A percentile compares a stretch with the other conserved stretches of the same genome.
These are phyloP conservation scores for Ophidiomyces ophidiicola DNA, from an alignment of 2,329 filamentous ascomycete species.

Conservation along the genomic window DNA sequence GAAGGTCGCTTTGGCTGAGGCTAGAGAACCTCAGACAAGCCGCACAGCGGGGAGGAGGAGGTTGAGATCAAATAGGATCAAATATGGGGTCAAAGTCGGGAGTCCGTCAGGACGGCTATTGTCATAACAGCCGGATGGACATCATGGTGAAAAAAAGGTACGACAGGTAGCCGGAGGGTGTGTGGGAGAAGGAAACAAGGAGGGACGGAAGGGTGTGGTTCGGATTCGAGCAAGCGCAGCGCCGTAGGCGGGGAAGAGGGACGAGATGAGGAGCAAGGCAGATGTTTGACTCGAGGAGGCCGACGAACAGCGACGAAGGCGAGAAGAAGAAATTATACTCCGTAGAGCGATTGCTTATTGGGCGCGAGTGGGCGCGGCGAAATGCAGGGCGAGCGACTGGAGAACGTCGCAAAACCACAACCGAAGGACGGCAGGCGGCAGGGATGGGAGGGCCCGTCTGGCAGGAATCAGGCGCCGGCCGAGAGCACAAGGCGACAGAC, in stretches of 20 bases:
- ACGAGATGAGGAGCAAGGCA: no score
- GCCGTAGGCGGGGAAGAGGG: background rate
- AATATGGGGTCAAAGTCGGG: constrained; percentile 19
- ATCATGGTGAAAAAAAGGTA: constrained; percentile 22
- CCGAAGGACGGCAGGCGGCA: constrained; percentile 2
- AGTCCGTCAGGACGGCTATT: constrained; percentile 27
- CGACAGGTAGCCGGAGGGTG: background rate
- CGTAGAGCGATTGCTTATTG: no score
- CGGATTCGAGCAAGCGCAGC: constrained; percentile 1
- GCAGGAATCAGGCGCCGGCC: background rate
- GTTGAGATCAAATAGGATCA: constrained; percentile 4
- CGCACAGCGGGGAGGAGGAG: background rate
- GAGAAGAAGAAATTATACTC: background rate
- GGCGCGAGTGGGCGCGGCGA: no score
- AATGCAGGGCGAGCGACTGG: no score
- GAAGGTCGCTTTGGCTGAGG: constrained; percentile 1
- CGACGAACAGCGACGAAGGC: background rate
- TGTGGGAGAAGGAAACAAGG: constrained; percentile 1
- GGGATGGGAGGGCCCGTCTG: background rate
- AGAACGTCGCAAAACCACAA: background rate
- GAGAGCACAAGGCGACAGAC: background rate
- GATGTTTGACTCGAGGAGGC: no score
- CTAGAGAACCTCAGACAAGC: constrained; percentile 3
- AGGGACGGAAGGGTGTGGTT: constrained; percentile 3
- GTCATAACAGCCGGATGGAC: constrained; percentile 33